Evolutionary conservation across 2,329 filamentous ascomycete species (phyloP).

Genomic region (Ceratocystis destructans): DNA sequence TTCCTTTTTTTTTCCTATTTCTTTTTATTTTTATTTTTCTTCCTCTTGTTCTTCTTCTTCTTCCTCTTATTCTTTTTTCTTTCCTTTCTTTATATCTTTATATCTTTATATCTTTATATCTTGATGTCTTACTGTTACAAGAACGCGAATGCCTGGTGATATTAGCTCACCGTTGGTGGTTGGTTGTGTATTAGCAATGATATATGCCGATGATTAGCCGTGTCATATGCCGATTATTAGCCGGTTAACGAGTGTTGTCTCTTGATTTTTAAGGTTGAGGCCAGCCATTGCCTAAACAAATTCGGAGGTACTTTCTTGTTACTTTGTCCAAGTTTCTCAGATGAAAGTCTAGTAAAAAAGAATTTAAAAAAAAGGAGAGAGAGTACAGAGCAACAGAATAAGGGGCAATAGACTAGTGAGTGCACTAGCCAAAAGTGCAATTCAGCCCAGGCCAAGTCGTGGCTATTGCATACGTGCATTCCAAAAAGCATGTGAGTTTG

Average conservation of each 20-base stretch:
- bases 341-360: background rate
- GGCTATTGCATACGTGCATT: background rate
- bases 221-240: background rate
- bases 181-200: background rate
- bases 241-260: background rate
- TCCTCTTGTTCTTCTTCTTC: background rate
- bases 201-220: background rate
- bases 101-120: too few relatives aligned
- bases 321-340: background rate
- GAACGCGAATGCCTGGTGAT: background rate
- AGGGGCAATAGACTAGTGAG: background rate
- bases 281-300: background rate
- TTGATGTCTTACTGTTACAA: too few relatives aligned
- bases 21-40: background rate
- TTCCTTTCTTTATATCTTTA: too few relatives aligned
- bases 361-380: background rate
- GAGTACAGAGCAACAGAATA: background rate
- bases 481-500: background rate
- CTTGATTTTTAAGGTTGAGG: background rate
- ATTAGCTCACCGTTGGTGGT: background rate
- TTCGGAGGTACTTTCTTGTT: background rate
- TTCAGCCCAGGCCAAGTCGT: background rate
- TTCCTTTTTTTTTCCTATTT: background rate
- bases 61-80: background rate
- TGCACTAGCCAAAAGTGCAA: background rate